Percentiles rank a stretch among this genome's conserved stretches.
These are phyloP conservation scores for Neurospora terricola DNA, from an alignment of 495 filamentous ascomycete genomes.

Conservation along the genomic window DNA sequence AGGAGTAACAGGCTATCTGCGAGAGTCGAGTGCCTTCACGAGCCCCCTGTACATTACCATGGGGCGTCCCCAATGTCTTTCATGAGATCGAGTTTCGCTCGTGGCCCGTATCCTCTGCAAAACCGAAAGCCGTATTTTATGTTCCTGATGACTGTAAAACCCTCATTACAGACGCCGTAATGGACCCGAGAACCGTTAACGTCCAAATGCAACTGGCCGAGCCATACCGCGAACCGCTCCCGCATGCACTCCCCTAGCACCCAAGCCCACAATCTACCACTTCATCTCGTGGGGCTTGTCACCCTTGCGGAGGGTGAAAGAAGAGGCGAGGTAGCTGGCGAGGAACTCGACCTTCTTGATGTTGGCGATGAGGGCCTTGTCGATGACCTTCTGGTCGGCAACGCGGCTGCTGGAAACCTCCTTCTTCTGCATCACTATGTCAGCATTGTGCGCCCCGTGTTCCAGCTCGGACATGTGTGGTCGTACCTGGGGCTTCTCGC, in stretches of 20 bases:
- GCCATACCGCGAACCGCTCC: conserved; percentile 39
- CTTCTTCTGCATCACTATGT: conserved; percentile 71
- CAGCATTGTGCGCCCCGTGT: conserved; percentile 8
- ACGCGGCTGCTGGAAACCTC: conserved; percentile 77
- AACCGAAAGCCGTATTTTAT: conserved; percentile 26
- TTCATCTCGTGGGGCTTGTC: conserved; percentile 98
- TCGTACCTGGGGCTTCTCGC: conserved; percentile 91
- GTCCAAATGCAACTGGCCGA: conserved; percentile 49
- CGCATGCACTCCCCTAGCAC: conserved; percentile 24
- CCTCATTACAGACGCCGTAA: conserved; percentile 50
- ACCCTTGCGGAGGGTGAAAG: conserved; percentile 93
- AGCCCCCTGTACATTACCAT: conserved; percentile 15
- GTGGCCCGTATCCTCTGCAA: conserved; percentile 23
- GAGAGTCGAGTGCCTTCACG: conserved; percentile 9
- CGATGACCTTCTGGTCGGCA: conserved; percentile 93
- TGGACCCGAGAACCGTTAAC: conserved; percentile 45
- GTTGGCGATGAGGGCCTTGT: conserved; percentile 79
- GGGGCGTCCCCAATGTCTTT: conserved; percentile 14
- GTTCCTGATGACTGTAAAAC: conserved; percentile 44
- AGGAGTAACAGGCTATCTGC: conserved; percentile 6
- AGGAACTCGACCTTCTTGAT: conserved; percentile 95
- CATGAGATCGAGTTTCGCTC: conserved; percentile 15
- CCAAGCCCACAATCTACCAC: conserved; percentile 47
- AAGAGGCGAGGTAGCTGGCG: conserved; percentile 76
- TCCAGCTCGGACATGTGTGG: neutral